phyloP scores from a whole-genome alignment of 805 yeast species.

The Zygoascus bituminiphila region DNA sequence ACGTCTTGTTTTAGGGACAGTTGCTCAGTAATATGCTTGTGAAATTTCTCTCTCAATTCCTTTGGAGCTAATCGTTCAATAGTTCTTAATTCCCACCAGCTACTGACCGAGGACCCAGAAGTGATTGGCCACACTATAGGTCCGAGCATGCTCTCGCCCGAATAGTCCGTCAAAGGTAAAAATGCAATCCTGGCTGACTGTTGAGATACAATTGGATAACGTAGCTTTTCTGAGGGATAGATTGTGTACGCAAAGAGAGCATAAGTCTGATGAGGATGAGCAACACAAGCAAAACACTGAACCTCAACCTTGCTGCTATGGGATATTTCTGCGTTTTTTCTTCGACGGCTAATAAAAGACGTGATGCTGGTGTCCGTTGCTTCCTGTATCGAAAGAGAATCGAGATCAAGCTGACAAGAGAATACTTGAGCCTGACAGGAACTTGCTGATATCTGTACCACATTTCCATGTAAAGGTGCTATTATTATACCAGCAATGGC shows the following conservation, averaged over 20 bases:
- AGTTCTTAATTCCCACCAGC: slow-evolving; percentile 16
- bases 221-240: slow-evolving; percentile 11
- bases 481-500: neutral
- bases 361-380: neutral
- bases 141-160: neutral
- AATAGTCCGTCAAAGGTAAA: slow-evolving; percentile 6
- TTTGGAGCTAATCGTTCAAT: slow-evolving; percentile 7
- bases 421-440: slow-evolving; percentile 13
- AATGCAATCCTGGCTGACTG: slow-evolving; percentile 14
- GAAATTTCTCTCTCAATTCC: slow-evolving; percentile 4
- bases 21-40: neutral
- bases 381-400: neutral
- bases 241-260: slow-evolving; percentile 14
- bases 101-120: slow-evolving; percentile 9
- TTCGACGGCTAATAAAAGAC: neutral
- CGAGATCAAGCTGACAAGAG: slow-evolving; percentile 1
- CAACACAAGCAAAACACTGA: slow-evolving; percentile 12
- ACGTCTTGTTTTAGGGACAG: neutral
- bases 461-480: neutral
- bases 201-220: slow-evolving; percentile 19
- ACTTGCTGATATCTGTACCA: slow-evolving; percentile 4
- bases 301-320: slow-evolving; percentile 8
- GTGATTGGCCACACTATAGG: slow-evolving; percentile 6
- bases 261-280: slow-evolving; percentile 16
- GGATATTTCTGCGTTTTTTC: neutral